Evolutionary conservation across 176 grass and related monocot genomes (phyloP), one percentile per base, ranked within the genome.

Genomic region (Oryza coarctata): DNA sequence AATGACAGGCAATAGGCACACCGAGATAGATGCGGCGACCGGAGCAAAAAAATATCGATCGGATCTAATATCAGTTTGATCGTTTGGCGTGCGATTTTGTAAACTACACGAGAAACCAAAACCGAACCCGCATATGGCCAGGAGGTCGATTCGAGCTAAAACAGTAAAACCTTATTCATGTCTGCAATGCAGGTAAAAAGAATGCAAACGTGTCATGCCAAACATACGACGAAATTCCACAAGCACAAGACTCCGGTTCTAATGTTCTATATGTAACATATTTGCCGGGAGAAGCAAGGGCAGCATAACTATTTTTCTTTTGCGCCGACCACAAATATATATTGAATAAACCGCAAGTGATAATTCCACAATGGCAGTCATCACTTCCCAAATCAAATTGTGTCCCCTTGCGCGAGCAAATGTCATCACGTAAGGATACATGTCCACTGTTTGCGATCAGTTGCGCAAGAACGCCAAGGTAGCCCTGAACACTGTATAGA

Each of bases 401-500:
- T 7, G 63, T 61, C 29, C 44, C 31, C 32, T 8, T 71, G 82
- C 6, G 11, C 72, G 33, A 85, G 71, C 35, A 65, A 49, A 85
- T 77, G 64, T 68, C 74, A 77, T 82, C 80, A 78, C 41, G 47
- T 64, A 80, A 75, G 67, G 41, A 83, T 65, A 32, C 50, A 65
- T 38, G 63, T 64, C 68, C 73, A 75, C 74, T 49, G 74, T 63
- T 61, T 62, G 70, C 60, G 63, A 77, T 64, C 31, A 34, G 32
- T 75, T 63, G 79, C 23, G 12, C 68, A 86, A 43, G 60, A 79
- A 74, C 50, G 84, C 63, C 79, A 62, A 28, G 29, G 78, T 63
- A 79, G 63, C 12, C 66, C 44, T 82, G 39, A 86, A 77, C 62
- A 74, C 35, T 49, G 14, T n/a, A 47, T 71, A 60, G 31, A 83